Conservation (phyloP, 202 grass and related monocot species). For the Bolboschoenoplectus hybrid region DNA sequence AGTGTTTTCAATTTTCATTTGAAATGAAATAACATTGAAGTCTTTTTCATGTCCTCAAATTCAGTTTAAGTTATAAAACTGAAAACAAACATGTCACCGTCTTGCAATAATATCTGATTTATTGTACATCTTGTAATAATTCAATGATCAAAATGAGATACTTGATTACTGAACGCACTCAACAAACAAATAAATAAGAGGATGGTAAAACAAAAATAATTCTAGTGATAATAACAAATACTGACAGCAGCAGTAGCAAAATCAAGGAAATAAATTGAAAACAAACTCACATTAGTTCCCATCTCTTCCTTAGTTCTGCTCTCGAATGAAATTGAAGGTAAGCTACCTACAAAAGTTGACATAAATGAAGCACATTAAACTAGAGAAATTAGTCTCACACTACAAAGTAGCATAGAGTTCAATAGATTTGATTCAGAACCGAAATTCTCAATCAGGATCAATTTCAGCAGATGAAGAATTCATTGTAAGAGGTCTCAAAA, state of each 20-base stretch:
- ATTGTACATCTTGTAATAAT: not conserved
- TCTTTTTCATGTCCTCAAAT: not conserved
- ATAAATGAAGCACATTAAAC: not conserved
- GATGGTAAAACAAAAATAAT: not conserved
- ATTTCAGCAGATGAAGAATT: not conserved
- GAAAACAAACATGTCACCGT: not conserved
- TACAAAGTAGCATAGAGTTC: not conserved
- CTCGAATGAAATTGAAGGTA: not conserved
- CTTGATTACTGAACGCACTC: not conserved
- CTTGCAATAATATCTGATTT: not conserved
- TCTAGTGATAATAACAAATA: not conserved
- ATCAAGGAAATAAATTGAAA: not conserved
- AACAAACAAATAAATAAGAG: not conserved
- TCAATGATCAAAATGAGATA: conserved; percentile 1
- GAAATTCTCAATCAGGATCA: not conserved
- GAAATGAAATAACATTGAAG: not conserved
- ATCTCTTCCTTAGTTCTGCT: conserved; percentile 42
- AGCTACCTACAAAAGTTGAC: conserved; percentile 11
- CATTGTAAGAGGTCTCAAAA: not conserved
- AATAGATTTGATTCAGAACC: conserved; percentile 8
- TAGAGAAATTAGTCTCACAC: not conserved
- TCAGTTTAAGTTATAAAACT: not conserved
- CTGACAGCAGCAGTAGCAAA: conserved; percentile 11
- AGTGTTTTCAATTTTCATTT: conserved; percentile 22
- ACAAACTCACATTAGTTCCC: conserved; percentile 54